These are phyloP conservation scores for Lanmaoa rubissima DNA, from an alignment of 768 basidiomycete species.

Conservation along the genomic window DNA sequence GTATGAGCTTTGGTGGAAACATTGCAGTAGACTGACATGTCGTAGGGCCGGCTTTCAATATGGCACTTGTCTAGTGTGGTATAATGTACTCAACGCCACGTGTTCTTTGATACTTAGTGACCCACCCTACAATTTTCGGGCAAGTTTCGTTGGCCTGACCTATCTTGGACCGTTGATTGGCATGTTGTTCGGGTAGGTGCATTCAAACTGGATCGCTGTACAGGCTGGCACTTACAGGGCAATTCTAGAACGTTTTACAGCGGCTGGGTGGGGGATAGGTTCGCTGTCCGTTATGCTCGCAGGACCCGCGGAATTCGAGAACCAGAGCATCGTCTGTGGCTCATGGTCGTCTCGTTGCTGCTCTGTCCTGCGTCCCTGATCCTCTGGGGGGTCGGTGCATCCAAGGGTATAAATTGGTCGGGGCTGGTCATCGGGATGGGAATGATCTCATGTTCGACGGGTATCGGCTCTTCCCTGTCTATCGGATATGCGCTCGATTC, in stretches of 20 bases:
- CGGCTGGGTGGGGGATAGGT: constrained; percentile 20
- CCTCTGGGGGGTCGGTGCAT: constrained; percentile 22
- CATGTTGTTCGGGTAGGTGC: constrained; percentile 17
- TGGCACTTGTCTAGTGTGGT: constrained; percentile 22
- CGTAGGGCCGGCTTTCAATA: constrained; percentile 24
- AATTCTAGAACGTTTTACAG: constrained; percentile 16
- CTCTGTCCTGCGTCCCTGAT: constrained; percentile 20
- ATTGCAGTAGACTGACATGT: not conserved
- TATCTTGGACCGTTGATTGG: constrained; percentile 24
- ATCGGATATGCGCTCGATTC: constrained; percentile 22
- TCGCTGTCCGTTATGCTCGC: constrained; percentile 21
- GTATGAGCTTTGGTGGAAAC: not conserved
- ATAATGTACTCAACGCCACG: constrained; percentile 24
- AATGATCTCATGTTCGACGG: constrained; percentile 22
- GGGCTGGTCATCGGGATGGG: constrained; percentile 22
- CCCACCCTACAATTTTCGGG: constrained; percentile 22
- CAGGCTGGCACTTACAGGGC: not conserved
- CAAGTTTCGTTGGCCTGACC: constrained; percentile 20
- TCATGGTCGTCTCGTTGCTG: constrained; percentile 20
- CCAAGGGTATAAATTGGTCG: constrained; percentile 13
- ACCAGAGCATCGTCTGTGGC: constrained; percentile 25
- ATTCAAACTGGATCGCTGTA: not conserved
- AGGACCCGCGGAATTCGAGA: constrained; percentile 16
- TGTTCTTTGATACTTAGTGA: constrained; percentile 19
- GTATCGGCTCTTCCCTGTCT: constrained; percentile 18